Evolutionary conservation across 2,329 filamentous ascomycete genomes (phyloP).

Genomic region (Penicillium sp.): DNA sequence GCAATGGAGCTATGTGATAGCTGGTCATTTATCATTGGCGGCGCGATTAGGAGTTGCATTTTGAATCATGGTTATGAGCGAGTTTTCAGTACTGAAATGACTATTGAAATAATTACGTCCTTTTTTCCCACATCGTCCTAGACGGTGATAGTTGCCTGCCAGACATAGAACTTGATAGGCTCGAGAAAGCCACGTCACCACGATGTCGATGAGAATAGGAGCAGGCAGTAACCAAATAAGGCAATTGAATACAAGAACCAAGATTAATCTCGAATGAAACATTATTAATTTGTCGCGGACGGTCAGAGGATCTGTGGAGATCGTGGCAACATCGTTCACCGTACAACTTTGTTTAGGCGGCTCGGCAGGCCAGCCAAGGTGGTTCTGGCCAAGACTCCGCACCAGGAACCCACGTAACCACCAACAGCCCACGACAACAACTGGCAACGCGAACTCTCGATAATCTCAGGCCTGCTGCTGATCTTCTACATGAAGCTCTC

Average conservation of each 20-base stretch:
- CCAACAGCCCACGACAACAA: slow-evolving; percentile 19
- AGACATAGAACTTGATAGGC: neutral
- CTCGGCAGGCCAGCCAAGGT: slow-evolving; percentile 10
- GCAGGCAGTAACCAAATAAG: neutral
- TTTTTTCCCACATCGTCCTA: neutral
- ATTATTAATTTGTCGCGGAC: neutral
- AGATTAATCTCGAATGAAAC: neutral
- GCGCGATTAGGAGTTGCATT: slow-evolving; percentile 26
- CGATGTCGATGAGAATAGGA: neutral
- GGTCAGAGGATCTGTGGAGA: neutral
- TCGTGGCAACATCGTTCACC: neutral
- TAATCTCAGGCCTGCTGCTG: slow-evolving; percentile 2
- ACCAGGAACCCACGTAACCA: slow-evolving; percentile 23
- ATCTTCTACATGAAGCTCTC: slow-evolving; percentile 36
- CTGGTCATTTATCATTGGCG: slow-evolving; percentile 19
- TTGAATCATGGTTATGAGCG: slow-evolving; percentile 29
- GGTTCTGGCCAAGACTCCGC: slow-evolving; percentile 25
- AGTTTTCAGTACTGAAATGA: slow-evolving; percentile 22
- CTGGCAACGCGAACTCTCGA: slow-evolving; percentile 4
- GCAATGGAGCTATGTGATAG: slow-evolving; percentile 43
- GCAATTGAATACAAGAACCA: neutral
- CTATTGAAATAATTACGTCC: slow-evolving; percentile 10
- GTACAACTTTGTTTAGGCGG: slow-evolving; percentile 5
- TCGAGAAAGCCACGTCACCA: neutral
- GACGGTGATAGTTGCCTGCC: neutral